phyloP scores from a whole-genome alignment of 139 green algal genomes.

The Ostreobium quekettii region DNA sequence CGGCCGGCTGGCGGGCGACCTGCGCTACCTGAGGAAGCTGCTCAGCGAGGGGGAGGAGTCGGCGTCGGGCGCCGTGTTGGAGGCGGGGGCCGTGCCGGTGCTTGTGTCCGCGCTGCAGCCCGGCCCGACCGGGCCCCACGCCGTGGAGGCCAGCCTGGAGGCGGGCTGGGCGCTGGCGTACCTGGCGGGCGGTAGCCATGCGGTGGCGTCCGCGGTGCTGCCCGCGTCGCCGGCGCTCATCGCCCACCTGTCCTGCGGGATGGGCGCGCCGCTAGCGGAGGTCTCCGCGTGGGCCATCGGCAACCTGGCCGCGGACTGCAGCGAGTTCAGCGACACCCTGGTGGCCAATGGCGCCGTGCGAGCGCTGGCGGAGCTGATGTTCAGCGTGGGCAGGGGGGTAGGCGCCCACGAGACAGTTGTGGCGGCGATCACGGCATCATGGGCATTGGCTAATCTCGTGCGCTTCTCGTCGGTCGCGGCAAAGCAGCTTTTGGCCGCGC shows the following conservation, averaged over 20 bases:
- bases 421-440: constrained; percentile 33
- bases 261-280: constrained; percentile 1
- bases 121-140: neutral
- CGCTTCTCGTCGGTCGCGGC: constrained; percentile 19
- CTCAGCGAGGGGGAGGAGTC: constrained; percentile 9
- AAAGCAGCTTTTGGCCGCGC: constrained; percentile 2
- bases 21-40: constrained; percentile 9
- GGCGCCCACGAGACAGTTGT: constrained; percentile 7
- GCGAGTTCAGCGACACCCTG: neutral
- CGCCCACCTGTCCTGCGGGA: neutral
- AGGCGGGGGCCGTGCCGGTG: constrained; percentile 11
- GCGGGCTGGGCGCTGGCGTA: constrained; percentile 13
- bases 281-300: neutral
- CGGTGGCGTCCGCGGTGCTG: neutral
- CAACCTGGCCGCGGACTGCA: neutral
- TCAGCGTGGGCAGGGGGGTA: neutral
- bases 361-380: neutral
- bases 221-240: neutral
- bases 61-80: neutral
- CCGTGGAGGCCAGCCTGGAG: constrained; percentile 3
- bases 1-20: neutral
- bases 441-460: constrained; percentile 37
- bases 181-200: neutral
- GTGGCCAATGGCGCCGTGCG: neutral
- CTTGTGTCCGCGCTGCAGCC: constrained; percentile 15